phyloP scores from a whole-genome alignment of 306 rosid genomes.

The Lupinus albus region DNA sequence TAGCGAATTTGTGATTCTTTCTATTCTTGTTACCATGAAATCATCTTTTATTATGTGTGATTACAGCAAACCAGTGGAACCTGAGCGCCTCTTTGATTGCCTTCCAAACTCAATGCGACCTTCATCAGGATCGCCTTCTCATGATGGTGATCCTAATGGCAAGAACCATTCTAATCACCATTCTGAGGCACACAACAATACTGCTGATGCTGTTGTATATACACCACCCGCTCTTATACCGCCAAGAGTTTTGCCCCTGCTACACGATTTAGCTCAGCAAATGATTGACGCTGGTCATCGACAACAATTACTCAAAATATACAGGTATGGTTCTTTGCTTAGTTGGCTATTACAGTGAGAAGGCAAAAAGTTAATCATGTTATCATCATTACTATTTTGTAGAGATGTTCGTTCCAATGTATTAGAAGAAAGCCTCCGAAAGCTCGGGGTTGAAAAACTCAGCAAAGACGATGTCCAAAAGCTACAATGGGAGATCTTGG shows the following conservation, averaged over 20 bases:
- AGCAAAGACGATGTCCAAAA: conserved; percentile 96
- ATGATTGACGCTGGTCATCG: conserved; percentile 95
- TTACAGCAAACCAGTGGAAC: conserved; percentile 98
- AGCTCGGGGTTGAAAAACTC: conserved; percentile 93
- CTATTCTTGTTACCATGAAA: conserved; percentile 22
- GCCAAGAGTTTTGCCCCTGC: conserved; percentile 75
- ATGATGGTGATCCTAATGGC: conserved; percentile 60
- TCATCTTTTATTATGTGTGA: conserved; percentile 26
- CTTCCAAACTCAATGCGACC: conserved; percentile 96
- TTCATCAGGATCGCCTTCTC: conserved; percentile 84
- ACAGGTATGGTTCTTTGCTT: conserved; percentile 56
- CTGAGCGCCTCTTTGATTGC: conserved; percentile 93
- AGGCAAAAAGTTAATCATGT: conserved; percentile 20
- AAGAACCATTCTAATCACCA: conserved; percentile 64
- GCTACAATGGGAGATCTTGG: conserved; percentile 96
- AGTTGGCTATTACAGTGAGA: conserved; percentile 10
- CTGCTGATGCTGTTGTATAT: conserved; percentile 68
- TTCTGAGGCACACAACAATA: conserved; percentile 60
- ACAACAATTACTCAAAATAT: conserved; percentile 72
- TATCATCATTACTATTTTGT: conserved; percentile 31
- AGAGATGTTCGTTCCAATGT: conserved; percentile 86
- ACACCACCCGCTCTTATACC: conserved; percentile 94
- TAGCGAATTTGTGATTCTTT: conserved; percentile 3
- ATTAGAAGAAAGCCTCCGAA: conserved; percentile 88
- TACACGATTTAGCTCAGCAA: conserved; percentile 82